phyloP scores from a whole-genome alignment of 2,329 filamentous ascomycete genomes.

The Chrysoporthe puriensis region DNA sequence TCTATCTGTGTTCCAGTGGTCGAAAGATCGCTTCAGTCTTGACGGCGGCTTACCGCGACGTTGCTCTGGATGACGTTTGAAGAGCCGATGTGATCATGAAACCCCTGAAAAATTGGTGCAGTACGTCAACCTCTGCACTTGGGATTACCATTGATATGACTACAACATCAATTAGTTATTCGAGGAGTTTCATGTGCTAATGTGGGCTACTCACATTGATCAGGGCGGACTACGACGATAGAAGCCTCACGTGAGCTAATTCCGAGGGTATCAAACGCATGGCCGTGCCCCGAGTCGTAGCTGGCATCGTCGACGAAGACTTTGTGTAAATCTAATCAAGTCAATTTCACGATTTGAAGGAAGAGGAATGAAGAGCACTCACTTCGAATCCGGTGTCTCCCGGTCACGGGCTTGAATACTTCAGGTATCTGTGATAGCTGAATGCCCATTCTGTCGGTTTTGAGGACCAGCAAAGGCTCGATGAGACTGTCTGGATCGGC shows the following conservation, averaged over 20 bases:
- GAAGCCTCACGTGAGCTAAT: slow-evolving; percentile 50
- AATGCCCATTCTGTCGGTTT: slow-evolving; percentile 49
- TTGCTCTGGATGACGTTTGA: not conserved
- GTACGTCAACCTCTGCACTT: slow-evolving; percentile 27
- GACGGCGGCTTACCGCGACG: not conserved
- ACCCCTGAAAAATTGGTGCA: slow-evolving; percentile 33
- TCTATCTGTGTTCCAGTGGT: not conserved
- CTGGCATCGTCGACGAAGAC: slow-evolving; percentile 59
- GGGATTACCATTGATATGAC: slow-evolving; percentile 36
- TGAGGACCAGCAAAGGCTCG: slow-evolving; percentile 58
- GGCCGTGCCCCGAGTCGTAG: slow-evolving; percentile 58
- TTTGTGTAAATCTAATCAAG: slow-evolving; percentile 57
- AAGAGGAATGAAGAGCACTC: not conserved
- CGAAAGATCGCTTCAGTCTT: not conserved
- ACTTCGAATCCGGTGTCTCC: slow-evolving; percentile 60
- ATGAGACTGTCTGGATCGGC: slow-evolving; percentile 58
- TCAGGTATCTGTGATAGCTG: slow-evolving; percentile 57
- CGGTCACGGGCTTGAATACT: slow-evolving; percentile 59
- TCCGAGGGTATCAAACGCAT: slow-evolving; percentile 60
- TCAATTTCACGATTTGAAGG: not conserved
- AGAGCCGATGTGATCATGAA: slow-evolving; percentile 28
- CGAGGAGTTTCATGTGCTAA: not conserved
- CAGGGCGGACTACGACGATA: slow-evolving; percentile 60
- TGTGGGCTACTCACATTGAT: slow-evolving; percentile 55
- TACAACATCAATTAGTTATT: slow-evolving; percentile 14